Percentiles rank a stretch among this genome's conserved stretches.
Evolutionary conservation across 1,139 yeast species (phyloP).

Genomic region (Protomyces pachydermus): DNA sequence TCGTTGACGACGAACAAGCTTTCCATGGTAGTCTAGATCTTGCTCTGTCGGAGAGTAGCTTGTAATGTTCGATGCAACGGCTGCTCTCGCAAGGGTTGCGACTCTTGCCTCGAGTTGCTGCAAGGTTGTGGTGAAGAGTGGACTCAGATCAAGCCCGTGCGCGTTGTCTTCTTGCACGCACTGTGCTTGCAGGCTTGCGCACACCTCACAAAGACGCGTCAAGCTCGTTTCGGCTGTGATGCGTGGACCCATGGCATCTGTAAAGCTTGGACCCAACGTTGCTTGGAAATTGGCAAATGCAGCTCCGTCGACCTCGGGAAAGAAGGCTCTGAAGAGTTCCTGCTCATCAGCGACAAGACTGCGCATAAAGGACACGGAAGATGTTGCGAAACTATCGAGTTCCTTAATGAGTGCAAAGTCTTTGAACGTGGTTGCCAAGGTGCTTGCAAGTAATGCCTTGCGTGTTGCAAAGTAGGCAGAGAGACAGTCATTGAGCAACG

Average conservation of each 20-base stretch:
- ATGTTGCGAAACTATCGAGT: conserved; percentile 46
- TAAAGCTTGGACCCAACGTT: conserved; percentile 64
- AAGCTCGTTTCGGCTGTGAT: conserved; percentile 67
- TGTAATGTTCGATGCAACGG: conserved; percentile 40
- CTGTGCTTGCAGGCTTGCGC: conserved; percentile 63
- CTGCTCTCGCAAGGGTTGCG: conserved; percentile 69
- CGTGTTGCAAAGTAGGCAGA: conserved; percentile 59
- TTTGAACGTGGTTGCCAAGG: conserved; percentile 38
- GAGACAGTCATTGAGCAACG: conserved; percentile 63
- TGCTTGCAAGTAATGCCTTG: conserved; percentile 45
- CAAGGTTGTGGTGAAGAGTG: conserved; percentile 48
- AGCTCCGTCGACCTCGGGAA: conserved; percentile 41
- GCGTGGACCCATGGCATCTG: conserved; percentile 60
- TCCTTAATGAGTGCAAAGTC: conserved; percentile 34
- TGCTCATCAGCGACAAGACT: conserved; percentile 60
- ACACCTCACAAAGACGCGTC: conserved; percentile 63
- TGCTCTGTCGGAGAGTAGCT: conserved; percentile 30
- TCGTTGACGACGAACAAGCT: conserved; percentile 24
- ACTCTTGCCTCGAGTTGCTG: conserved; percentile 73
- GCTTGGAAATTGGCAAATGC: conserved; percentile 55
- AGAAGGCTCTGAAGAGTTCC: conserved; percentile 53
- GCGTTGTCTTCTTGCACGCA: conserved; percentile 41
- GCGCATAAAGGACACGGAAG: conserved; percentile 53
- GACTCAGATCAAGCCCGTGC: conserved; percentile 13
- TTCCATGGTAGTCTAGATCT: conserved; percentile 32